A percentile compares a stretch with the other conserved stretches of the same genome.
Conservation (phyloP, 768 basidiomycete genomes). For the Boletus vinaceobasis region DNA sequence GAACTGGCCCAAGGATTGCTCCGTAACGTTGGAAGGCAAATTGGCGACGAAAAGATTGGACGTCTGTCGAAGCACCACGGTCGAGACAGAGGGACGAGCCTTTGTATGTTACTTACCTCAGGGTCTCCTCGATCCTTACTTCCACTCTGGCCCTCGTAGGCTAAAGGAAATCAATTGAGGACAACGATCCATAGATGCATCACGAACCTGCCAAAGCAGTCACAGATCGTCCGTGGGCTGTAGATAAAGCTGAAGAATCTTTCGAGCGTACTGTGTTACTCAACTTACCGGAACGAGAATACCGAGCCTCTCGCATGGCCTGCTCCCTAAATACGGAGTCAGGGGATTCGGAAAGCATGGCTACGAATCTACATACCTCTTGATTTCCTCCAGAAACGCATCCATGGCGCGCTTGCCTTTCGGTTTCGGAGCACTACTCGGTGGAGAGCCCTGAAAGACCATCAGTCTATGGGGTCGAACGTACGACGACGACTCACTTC, state of each 20-base stretch:
- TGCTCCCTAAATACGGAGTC: constrained; percentile 67
- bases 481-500: constrained; percentile 27
- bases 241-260: neutral
- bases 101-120: constrained; percentile 47
- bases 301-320: constrained; percentile 83
- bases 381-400: constrained; percentile 93
- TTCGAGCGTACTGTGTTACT: neutral
- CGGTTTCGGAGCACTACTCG: constrained; percentile 55
- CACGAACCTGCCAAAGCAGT: constrained; percentile 80
- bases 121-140: constrained; percentile 88
- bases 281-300: constrained; percentile 59
- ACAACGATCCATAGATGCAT: neutral
- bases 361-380: constrained; percentile 52
- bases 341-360: neutral
- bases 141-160: constrained; percentile 88
- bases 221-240: constrained; percentile 71
- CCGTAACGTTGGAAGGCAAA: constrained; percentile 82
- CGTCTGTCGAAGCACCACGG: constrained; percentile 48
- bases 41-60: constrained; percentile 97
- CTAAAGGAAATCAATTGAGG: constrained; percentile 32
- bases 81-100: neutral
- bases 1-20: constrained; percentile 80
- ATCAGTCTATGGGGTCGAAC: constrained; percentile 1
- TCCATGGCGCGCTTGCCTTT: constrained; percentile 98
- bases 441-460: constrained; percentile 52